Percentiles rank a stretch among this genome's conserved stretches.
Evolutionary conservation across 768 basidiomycete genomes (phyloP).

Genomic region (Agrocybe chaxingu): DNA sequence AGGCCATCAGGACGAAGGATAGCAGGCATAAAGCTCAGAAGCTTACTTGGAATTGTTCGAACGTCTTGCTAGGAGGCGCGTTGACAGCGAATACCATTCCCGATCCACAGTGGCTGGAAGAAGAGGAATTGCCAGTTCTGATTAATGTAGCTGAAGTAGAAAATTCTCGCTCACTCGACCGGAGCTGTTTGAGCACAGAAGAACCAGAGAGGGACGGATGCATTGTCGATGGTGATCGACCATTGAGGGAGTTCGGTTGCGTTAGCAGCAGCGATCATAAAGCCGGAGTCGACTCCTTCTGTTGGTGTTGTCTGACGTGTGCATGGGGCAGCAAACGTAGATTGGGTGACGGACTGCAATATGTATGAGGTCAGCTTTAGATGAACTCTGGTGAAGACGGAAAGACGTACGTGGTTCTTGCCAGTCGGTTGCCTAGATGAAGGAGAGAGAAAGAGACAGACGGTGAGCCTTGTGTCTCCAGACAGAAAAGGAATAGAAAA

Average conservation of each 20-base stretch:
- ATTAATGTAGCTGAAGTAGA: too few relatives aligned
- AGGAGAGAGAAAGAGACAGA: neutral
- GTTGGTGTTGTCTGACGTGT: constrained; percentile 27
- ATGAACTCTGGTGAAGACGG: neutral
- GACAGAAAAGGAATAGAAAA: neutral
- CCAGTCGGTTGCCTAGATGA: constrained; percentile 23
- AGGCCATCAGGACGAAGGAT: neutral
- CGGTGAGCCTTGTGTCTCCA: too few relatives aligned
- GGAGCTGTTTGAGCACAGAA: constrained; percentile 48
- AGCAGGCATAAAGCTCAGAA: neutral
- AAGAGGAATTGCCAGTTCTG: neutral
- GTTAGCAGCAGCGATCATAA: constrained; percentile 32
- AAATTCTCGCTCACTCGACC: constrained; percentile 15
- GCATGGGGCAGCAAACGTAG: constrained; percentile 56
- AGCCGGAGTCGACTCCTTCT: constrained; percentile 50
- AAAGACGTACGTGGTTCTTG: constrained; percentile 41
- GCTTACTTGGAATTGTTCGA: constrained; percentile 44
- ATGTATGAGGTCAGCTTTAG: neutral
- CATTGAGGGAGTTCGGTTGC: constrained; percentile 36
- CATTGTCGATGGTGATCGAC: constrained; percentile 44
- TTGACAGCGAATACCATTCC: constrained; percentile 68
- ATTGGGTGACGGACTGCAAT: constrained; percentile 58
- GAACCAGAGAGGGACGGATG: constrained; percentile 56
- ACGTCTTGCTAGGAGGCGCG: constrained; percentile 43
- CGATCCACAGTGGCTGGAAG: constrained; percentile 40